Conservation (phyloP, 352 stramenopile species). For the Globisporangium ultimum region DNA sequence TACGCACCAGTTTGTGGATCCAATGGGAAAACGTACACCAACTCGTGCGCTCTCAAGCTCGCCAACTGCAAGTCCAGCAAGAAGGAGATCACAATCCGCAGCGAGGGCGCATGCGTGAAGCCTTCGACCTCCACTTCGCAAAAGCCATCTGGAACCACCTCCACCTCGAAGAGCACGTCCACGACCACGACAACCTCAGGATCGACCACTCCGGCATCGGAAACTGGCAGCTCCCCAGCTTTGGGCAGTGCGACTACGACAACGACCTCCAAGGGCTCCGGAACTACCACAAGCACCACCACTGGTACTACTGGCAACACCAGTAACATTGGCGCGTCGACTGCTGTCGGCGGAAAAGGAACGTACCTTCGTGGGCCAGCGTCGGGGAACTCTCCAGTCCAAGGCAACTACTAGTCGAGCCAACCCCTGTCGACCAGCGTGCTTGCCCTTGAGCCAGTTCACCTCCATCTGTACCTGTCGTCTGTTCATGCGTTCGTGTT, state of each 20-base stretch:
- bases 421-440: too few species aligned
- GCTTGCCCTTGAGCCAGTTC: too few species aligned
- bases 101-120: background rate
- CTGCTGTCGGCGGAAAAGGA: background rate
- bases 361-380: background rate
- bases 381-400: background rate
- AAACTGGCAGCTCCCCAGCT: background rate
- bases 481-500: too few species aligned
- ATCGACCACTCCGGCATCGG: background rate
- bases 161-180: background rate
- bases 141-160: background rate
- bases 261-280: background rate
- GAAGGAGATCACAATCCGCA: background rate
- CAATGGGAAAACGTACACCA: conserved; percentile 21
- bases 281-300: background rate
- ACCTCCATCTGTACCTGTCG: too few species aligned
- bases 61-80: conserved; percentile 6
- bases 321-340: background rate
- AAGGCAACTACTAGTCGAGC: background rate
- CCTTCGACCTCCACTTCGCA: background rate
- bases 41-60: conserved; percentile 11
- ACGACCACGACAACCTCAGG: background rate
- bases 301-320: background rate
- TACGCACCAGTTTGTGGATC: conserved; percentile 16
- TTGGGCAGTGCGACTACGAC: background rate